Conservation (phyloP, 2,329 filamentous ascomycete genomes). For the Chrysosporium keratinophilum region DNA sequence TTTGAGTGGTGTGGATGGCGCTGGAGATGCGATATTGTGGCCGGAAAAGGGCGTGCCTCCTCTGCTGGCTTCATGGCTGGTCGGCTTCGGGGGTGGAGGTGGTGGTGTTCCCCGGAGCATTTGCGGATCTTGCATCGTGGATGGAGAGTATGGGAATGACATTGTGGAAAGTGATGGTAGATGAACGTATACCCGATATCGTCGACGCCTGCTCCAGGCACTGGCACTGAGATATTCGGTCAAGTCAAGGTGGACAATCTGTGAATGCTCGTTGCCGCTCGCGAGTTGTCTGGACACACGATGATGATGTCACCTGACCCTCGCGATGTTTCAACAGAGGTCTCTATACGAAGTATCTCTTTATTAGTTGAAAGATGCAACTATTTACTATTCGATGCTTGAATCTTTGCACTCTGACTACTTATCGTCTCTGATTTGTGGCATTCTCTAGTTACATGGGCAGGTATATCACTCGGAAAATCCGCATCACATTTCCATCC, state of each 20-base stretch:
- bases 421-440: no score
- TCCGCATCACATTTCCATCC: no score
- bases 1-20: constrained; percentile 27
- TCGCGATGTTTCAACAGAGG: neutral
- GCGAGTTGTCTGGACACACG: no score
- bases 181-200: neutral
- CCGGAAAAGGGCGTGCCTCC: constrained; percentile 51
- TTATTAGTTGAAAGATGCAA: no score
- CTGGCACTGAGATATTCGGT: neutral
- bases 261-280: no score
- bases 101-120: constrained; percentile 47
- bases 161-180: neutral
- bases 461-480: no score
- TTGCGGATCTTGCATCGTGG: neutral
- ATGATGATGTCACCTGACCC: constrained; percentile 10
- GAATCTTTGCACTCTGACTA: no score
- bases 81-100: constrained; percentile 61
- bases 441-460: no score
- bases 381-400: no score
- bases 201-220: neutral
- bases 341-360: no score
- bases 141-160: constrained; percentile 5
- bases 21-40: constrained; percentile 37
- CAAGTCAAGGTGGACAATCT: no score
- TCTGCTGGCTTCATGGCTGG: constrained; percentile 57